Conservation (phyloP, 2,329 filamentous ascomycete genomes). For the Byssothecium circinans region DNA sequence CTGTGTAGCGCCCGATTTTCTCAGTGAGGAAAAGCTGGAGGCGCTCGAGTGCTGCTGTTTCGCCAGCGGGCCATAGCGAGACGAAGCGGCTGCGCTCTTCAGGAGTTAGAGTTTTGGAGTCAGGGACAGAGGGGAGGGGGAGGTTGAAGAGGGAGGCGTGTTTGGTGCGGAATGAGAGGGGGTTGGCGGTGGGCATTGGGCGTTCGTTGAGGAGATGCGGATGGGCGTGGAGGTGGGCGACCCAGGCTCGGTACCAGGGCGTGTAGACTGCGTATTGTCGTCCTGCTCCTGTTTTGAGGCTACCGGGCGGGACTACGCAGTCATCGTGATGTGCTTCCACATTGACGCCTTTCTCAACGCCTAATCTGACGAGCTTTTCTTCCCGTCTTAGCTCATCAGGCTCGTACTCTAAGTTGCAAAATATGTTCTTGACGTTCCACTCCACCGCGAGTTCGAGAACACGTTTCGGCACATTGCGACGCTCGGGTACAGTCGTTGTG, state of each 20-base stretch:
- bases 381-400: constrained; percentile 86
- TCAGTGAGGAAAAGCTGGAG: constrained; percentile 50
- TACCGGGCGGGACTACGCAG: constrained; percentile 77
- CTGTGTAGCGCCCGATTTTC: constrained; percentile 45
- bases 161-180: constrained; percentile 48
- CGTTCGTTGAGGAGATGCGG: constrained; percentile 66
- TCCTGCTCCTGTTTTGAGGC: constrained; percentile 66
- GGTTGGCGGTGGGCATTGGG: constrained; percentile 61
- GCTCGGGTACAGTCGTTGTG: constrained; percentile 69
- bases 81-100: constrained; percentile 42
- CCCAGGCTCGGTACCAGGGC: constrained; percentile 80
- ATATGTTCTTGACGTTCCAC: constrained; percentile 77
- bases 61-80: constrained; percentile 50
- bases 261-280: constrained; percentile 83
- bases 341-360: constrained; percentile 64
- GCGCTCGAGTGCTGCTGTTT: constrained; percentile 47
- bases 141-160: constrained; percentile 48
- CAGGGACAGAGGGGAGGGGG: constrained; percentile 52
- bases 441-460: constrained; percentile 67
- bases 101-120: constrained; percentile 59
- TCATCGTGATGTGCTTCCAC: constrained; percentile 79
- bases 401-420: constrained; percentile 86
- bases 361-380: constrained; percentile 62
- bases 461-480: constrained; percentile 62
- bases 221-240: constrained; percentile 70